These are phyloP conservation scores for Hyphodiscus hymeniophilus DNA, from an alignment of 495 filamentous ascomycete genomes.

Conservation along the genomic window DNA sequence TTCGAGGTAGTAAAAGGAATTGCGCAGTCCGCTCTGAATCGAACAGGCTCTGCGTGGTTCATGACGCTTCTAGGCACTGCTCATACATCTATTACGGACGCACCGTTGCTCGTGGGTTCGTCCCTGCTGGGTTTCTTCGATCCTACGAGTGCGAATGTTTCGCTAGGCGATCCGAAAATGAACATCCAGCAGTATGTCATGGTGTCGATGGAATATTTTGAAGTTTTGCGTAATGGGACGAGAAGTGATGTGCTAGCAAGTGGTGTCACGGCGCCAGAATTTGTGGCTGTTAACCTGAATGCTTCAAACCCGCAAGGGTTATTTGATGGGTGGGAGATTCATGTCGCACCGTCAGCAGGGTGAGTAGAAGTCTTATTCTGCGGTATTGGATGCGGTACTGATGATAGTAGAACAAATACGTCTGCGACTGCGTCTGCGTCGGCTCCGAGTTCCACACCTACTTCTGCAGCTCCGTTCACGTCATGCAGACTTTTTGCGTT, in stretches of 20 bases:
- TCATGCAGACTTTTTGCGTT: constrained; percentile 1
- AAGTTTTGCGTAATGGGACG: constrained; percentile 3
- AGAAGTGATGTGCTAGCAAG: constrained; percentile 1
- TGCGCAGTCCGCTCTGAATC: background rate
- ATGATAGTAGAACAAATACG: constrained; percentile 1
- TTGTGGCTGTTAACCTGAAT: constrained; percentile 2
- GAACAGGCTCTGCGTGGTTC: background rate
- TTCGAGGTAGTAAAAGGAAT: background rate
- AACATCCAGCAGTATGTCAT: constrained; percentile 4
- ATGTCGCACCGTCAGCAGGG: background rate
- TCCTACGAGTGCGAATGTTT: constrained; percentile 1
- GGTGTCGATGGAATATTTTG: constrained; percentile 3
- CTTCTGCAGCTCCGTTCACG: constrained; percentile 2
- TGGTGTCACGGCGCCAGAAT: constrained; percentile 4
- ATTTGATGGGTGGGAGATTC: constrained; percentile 4
- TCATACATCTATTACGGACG: background rate
- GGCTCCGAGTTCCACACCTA: background rate
- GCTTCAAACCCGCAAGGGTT: constrained; percentile 1
- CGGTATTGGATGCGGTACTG: background rate
- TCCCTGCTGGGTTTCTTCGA: constrained; percentile 1
- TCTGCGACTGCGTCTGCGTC: constrained; percentile 2
- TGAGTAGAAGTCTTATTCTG: constrained; percentile 2
- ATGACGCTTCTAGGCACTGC: background rate
- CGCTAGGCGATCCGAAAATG: background rate
- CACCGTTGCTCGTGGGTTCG: background rate